phyloP scores from a whole-genome alignment of 164 flowering plant species.

The Taxillus chinensis region DNA sequence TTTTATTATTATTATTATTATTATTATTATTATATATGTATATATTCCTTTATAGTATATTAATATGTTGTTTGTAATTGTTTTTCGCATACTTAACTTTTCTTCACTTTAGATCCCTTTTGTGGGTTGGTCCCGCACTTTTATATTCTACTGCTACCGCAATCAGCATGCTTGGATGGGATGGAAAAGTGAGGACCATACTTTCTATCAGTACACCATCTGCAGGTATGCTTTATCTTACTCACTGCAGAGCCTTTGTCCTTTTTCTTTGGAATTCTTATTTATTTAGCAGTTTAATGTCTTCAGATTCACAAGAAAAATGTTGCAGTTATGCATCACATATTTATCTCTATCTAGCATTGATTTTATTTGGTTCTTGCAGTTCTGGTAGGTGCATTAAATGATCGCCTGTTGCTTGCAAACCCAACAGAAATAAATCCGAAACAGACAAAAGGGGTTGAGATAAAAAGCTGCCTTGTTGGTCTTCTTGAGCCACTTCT shows the following conservation, averaged over 20 bases:
- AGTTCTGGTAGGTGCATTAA: slow-evolving; percentile 89
- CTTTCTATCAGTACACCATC: slow-evolving; percentile 78
- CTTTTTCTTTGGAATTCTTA: background rate
- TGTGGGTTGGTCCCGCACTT: slow-evolving; percentile 99
- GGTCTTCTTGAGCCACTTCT: slow-evolving; percentile 99
- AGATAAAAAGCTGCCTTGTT: slow-evolving; percentile 85
- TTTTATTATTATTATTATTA: background rate
- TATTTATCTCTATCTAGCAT: no score
- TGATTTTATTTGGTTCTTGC: slow-evolving; percentile 17
- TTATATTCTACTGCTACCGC: slow-evolving; percentile 87
- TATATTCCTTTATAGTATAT: background rate
- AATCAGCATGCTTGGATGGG: slow-evolving; percentile 91
- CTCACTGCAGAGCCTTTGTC: background rate
- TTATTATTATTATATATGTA: background rate
- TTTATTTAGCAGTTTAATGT: no score
- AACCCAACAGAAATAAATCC: slow-evolving; percentile 83
- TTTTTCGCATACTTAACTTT: slow-evolving; percentile 37
- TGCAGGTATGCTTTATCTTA: slow-evolving; percentile 40
- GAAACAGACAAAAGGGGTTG: slow-evolving; percentile 81
- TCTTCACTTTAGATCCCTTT: slow-evolving; percentile 83
- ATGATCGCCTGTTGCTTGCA: slow-evolving; percentile 84
- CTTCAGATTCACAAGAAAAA: no score
- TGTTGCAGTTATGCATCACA: no score
- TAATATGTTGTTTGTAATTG: background rate
- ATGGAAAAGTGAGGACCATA: slow-evolving; percentile 83